Percentiles rank a stretch among this genome's conserved stretches.
These are phyloP conservation scores for Galeopsis tetrahit DNA, from an alignment of 257 asterid species.

Conservation along the genomic window DNA sequence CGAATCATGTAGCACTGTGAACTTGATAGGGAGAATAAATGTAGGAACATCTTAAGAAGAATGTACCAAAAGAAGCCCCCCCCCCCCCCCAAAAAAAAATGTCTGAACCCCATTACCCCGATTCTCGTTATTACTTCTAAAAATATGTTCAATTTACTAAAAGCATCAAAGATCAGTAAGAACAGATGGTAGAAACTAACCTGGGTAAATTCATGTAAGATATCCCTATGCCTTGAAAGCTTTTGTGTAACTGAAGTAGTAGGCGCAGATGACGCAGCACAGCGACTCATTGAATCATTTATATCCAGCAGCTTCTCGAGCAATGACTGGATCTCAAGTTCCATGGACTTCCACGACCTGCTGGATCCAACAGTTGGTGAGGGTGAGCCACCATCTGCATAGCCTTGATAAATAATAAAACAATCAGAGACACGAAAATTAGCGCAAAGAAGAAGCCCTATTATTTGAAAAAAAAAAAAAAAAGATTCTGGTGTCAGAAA, in stretches of 20 bases:
- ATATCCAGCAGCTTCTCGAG: slow-evolving; percentile 87
- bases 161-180: neutral
- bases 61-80: too few species aligned
- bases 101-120: slow-evolving; percentile 6
- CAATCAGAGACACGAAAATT: slow-evolving; percentile 32
- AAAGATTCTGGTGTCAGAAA: slow-evolving; percentile 12
- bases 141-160: neutral
- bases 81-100: neutral
- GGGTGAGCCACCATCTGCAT: slow-evolving; percentile 75
- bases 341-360: slow-evolving; percentile 92
- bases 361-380: slow-evolving; percentile 80
- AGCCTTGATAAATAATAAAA: slow-evolving; percentile 50
- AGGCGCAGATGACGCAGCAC: slow-evolving; percentile 88
- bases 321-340: slow-evolving; percentile 90
- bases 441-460: neutral
- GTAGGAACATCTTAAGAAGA: neutral
- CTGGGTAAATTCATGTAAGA: slow-evolving; percentile 89
- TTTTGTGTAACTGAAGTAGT: slow-evolving; percentile 85
- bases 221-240: slow-evolving; percentile 90
- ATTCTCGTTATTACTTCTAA: slow-evolving; percentile 2
- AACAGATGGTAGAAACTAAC: slow-evolving; percentile 41
- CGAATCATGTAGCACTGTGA: neutral
- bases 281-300: slow-evolving; percentile 92
- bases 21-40: neutral
- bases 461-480: neutral